Evolutionary conservation across 1,284 basidiomycete species (phyloP).

Genomic region (Malassezia vespertilionis): DNA sequence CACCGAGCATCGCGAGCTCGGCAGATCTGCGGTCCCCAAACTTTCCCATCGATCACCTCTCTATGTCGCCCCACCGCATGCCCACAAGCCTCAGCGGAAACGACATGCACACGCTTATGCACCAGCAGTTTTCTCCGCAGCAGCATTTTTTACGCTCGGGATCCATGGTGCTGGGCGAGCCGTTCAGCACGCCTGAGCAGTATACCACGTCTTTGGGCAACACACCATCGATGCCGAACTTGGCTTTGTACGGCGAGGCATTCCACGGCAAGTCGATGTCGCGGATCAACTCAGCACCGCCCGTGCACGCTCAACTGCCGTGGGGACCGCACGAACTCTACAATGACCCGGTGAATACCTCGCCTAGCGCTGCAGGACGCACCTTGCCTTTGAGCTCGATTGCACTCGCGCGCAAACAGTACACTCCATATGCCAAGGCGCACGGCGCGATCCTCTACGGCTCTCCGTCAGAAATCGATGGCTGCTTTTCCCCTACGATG

Average conservation of each 20-base stretch:
- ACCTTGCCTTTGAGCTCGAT: constrained; percentile 9
- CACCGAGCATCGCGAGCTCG: constrained; percentile 6
- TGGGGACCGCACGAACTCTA: constrained; percentile 2
- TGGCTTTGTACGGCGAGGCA: constrained; percentile 16
- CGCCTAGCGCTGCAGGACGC: neutral
- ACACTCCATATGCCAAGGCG: constrained; percentile 13
- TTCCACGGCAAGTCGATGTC: constrained; percentile 21
- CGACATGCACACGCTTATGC: neutral
- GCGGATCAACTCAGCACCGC: constrained; percentile 25
- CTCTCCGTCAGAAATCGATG: constrained; percentile 6
- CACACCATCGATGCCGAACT: neutral
- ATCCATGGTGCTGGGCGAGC: neutral
- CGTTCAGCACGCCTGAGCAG: constrained; percentile 1
- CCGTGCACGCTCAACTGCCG: constrained; percentile 7
- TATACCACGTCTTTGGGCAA: neutral
- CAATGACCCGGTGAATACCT: neutral
- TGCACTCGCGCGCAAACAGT: constrained; percentile 15
- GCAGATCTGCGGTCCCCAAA: constrained; percentile 2
- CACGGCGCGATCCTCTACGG: neutral
- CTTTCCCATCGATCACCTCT: neutral
- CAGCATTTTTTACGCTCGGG: neutral
- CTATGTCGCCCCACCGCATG: constrained; percentile 5
- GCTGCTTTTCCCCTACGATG: constrained; percentile 18
- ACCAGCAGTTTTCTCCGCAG: neutral
- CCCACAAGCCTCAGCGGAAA: neutral